Percentiles rank a stretch among this genome's conserved stretches.
phyloP scores from a whole-genome alignment of 176 grass and related monocot species.

The Oryza nivara region DNA sequence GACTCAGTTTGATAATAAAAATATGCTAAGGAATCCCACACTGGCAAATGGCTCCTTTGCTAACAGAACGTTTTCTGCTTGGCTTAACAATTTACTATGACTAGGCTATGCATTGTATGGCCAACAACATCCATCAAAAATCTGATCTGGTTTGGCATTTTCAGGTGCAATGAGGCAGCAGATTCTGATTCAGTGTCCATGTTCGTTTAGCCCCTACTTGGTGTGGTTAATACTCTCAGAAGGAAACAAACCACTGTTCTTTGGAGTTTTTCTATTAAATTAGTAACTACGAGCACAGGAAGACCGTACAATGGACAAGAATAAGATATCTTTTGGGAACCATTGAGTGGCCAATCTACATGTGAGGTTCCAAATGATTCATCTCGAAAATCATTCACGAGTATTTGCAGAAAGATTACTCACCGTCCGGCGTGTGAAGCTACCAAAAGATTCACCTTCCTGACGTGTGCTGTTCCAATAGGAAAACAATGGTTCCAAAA shows the following conservation, averaged over 20 bases:
- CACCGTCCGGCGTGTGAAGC: slow-evolving; percentile 71
- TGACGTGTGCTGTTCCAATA: slow-evolving; percentile 69
- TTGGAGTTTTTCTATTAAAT: slow-evolving; percentile 4
- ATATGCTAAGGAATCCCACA: not conserved
- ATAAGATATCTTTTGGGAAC: not conserved
- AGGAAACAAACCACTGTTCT: not conserved
- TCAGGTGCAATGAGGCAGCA: not conserved
- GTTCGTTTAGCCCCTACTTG: not conserved
- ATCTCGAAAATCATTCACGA: not conserved
- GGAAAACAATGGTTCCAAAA: slow-evolving; percentile 90
- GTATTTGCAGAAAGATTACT: slow-evolving; percentile 30
- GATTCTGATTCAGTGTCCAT: not conserved
- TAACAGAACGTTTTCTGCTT: not conserved
- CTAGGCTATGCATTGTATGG: not conserved
- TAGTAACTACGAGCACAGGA: not conserved
- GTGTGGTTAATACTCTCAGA: not conserved
- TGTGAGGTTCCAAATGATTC: not conserved
- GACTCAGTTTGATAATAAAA: not conserved
- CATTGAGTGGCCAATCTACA: not conserved
- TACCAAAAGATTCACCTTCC: slow-evolving; percentile 91
- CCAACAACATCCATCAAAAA: not conserved
- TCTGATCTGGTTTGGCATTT: not conserved
- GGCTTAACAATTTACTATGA: not conserved
- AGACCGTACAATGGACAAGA: not conserved
- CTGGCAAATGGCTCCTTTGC: not conserved